Base-by-base conservation (phyloP, 352 stramenopile species). In the Phytophthora rubi region DNA sequence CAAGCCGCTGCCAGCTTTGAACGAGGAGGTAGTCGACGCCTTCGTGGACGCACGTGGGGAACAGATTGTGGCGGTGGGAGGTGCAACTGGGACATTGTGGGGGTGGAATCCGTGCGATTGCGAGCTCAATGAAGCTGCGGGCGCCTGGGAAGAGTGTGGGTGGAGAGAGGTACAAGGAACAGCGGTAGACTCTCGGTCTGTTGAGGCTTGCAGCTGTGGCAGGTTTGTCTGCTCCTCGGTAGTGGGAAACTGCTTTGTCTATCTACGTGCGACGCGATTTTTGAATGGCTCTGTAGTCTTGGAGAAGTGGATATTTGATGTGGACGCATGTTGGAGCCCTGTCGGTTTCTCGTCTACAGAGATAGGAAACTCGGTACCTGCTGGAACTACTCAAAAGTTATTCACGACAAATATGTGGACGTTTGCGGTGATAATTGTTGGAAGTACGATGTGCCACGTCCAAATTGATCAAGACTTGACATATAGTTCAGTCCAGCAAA, bases 221-320 rank as follows among this genome's bases (percentile, higher is more conserved):
- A n/a, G 30, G n/a, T 79, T 76, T 64, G 23, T 65, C 39, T 53
- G 26, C 18, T 76, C 71, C 16, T 48, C 51, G 49, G 47, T 73
- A 33, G 59, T 73, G 39, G 67, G 53, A 8, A 57, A 58, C 18
- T 79, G 62, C 45, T 76, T 76, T 54, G 26, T 54, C 10, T 71
- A 63, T 35, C 18, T 73, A 26, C 68, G 59, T 6, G 47, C 47
- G 49, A 62, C n/a, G 4, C 26, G 15, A n/a, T 5, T 47, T 23
- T 35, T 26, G 6, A 47, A 15, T 28, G 52, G 33, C 1, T 59
- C 26, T 32, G 15, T 73, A 12, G 9, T 67, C 52, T 18, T 70
- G 42, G 67, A 73, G 28, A 75, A 66, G 28, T 70, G 62, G 55
- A 45, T 73, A n/a, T 70, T 76, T 26, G 67, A 76, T 52, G 30